Evolutionary conservation across 441 rosid genomes (phyloP).

Genomic region (Adansonia grandidieri): DNA sequence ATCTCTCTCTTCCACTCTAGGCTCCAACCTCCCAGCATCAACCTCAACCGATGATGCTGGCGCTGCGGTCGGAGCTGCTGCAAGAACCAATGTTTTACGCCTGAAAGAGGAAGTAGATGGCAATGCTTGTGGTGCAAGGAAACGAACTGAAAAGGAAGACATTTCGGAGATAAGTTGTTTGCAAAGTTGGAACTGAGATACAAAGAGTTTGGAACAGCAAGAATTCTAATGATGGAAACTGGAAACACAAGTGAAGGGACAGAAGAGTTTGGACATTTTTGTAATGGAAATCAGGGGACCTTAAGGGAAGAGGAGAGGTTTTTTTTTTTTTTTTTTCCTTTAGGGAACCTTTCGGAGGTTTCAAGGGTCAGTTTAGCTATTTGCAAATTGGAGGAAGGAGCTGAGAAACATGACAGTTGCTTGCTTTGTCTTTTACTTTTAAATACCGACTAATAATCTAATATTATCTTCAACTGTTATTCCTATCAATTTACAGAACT

Average conservation of each 20-base stretch:
- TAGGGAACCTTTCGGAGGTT: slow-evolving; percentile 44
- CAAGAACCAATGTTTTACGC: slow-evolving; percentile 47
- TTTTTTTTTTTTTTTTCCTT: background rate
- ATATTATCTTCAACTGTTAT: background rate
- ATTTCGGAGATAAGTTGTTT: slow-evolving; percentile 29
- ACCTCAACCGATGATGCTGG: slow-evolving; percentile 34
- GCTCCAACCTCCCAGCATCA: slow-evolving; percentile 68
- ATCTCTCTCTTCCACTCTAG: slow-evolving; percentile 74
- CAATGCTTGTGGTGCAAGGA: slow-evolving; percentile 43
- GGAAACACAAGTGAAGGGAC: slow-evolving; percentile 16
- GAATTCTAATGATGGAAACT: slow-evolving; percentile 12
- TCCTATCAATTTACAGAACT: background rate
- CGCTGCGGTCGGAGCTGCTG: slow-evolving; percentile 41
- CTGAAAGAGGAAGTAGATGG: slow-evolving; percentile 37
- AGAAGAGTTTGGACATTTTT: slow-evolving; percentile 32
- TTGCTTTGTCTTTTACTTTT: background rate
- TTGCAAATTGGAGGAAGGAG: background rate
- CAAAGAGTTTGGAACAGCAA: background rate
- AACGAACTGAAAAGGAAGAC: slow-evolving; percentile 58
- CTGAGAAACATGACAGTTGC: background rate
- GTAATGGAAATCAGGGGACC: slow-evolving; percentile 32
- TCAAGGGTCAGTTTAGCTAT: slow-evolving; percentile 44
- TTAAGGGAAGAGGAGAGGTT: slow-evolving; percentile 20
- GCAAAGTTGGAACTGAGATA: background rate
- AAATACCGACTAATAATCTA: background rate